These are phyloP conservation scores for Phytopythium sindhum DNA, from an alignment of 352 stramenopile species.

Conservation along the genomic window DNA sequence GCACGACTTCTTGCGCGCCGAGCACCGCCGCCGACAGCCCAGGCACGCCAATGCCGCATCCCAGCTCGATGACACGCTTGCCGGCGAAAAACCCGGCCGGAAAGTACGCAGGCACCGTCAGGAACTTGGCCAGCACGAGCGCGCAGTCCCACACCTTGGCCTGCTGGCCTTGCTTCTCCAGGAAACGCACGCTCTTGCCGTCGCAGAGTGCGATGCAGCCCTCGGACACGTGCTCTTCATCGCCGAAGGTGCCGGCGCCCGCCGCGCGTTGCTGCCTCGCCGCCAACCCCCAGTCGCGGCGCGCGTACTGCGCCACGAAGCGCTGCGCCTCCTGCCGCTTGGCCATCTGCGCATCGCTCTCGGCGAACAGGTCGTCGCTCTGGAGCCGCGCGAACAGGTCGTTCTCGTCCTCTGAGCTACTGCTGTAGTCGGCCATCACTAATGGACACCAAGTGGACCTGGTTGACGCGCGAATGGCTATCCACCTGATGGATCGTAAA, in stretches of 20 bases:
- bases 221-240: constrained; percentile 31
- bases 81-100: constrained; percentile 33
- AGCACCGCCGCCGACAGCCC: constrained; percentile 40
- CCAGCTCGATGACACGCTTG: constrained; percentile 55
- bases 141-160: constrained; percentile 61
- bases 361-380: constrained; percentile 39
- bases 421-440: constrained; percentile 7
- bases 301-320: constrained; percentile 33
- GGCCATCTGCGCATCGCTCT: constrained; percentile 27
- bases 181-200: constrained; percentile 26
- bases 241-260: constrained; percentile 2
- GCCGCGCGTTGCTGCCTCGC: constrained; percentile 26
- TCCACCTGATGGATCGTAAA: not conserved
- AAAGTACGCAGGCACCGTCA: constrained; percentile 33
- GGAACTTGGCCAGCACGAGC: constrained; percentile 49
- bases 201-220: constrained; percentile 23
- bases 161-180: constrained; percentile 54
- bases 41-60: constrained; percentile 54
- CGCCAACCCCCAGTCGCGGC: constrained; percentile 36
- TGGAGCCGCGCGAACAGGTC: constrained; percentile 37
- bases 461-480: not conserved
- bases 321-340: constrained; percentile 30
- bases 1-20: constrained; percentile 33
- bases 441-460: constrained; percentile 1
- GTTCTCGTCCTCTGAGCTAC: constrained; percentile 34